Evolutionary conservation across 305 asterid species (phyloP).

Genomic region (Rubia occidens): DNA sequence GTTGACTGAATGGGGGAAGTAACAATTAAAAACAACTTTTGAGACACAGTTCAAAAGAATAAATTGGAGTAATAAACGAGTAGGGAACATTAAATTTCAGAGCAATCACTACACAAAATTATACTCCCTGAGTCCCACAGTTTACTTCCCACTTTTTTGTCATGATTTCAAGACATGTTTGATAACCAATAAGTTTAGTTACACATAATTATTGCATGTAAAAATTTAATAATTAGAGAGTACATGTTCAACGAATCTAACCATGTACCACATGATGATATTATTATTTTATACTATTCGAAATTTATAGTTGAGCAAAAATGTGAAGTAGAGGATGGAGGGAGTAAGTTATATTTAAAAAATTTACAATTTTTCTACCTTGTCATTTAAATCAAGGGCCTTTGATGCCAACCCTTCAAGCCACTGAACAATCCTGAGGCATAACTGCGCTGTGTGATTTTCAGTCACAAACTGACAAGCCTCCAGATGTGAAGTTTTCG

Average conservation of each 20-base stretch:
- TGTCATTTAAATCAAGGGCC: conserved; percentile 78
- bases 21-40: neutral
- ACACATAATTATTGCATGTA: no score
- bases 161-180: neutral
- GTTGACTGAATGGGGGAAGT: neutral
- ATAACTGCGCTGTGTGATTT: conserved; percentile 75
- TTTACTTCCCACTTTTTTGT: neutral
- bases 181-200: no score
- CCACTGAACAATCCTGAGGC: conserved; percentile 96
- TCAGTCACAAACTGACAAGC: conserved; percentile 73
- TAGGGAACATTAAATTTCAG: conserved; percentile 1
- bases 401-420: conserved; percentile 93
- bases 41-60: neutral
- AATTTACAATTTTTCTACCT: conserved; percentile 36
- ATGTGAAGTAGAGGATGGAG: no score
- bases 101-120: neutral
- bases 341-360: neutral
- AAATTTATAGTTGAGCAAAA: neutral
- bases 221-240: no score
- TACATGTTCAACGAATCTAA: neutral
- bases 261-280: neutral
- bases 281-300: neutral
- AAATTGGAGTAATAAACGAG: neutral
- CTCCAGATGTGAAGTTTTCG: conserved; percentile 89
- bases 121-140: neutral